A percentile compares a stretch with the other conserved stretches of the same genome.
These are phyloP conservation scores for Salvia sclarea DNA, from an alignment of 305 asterid genomes.

Conservation along the genomic window DNA sequence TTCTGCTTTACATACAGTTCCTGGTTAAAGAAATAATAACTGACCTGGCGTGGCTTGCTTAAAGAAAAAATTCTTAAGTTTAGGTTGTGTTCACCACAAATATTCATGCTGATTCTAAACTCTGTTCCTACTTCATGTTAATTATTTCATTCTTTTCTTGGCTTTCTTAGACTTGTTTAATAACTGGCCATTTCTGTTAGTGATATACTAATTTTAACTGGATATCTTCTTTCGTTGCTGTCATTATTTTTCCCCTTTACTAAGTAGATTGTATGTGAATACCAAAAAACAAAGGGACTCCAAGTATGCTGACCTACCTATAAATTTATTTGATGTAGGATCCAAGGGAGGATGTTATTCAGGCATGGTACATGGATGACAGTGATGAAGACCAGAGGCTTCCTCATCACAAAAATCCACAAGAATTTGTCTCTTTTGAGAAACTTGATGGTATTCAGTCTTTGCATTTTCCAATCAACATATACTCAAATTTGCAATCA, in stretches of 20 bases:
- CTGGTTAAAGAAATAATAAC: not conserved
- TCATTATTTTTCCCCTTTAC: not conserved
- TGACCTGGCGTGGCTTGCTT: not conserved
- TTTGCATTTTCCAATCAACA: not conserved
- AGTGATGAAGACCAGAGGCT: conserved; percentile 79
- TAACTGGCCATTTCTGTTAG: conserved; percentile 13
- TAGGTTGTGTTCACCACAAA: not conserved
- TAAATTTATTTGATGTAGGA: conserved; percentile 45
- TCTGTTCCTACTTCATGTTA: not conserved
- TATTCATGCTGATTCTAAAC: not conserved
- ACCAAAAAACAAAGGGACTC: not conserved
- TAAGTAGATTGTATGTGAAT: not conserved
- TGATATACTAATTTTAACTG: not conserved
- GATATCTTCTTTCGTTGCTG: not conserved
- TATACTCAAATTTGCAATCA: not conserved
- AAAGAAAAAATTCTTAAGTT: not conserved
- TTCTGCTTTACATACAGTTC: not conserved
- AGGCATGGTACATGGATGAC: conserved; percentile 96
- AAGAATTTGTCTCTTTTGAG: conserved; percentile 72
- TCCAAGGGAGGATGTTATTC: conserved; percentile 60
- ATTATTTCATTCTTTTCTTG: not conserved
- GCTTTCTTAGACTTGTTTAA: conserved; percentile 1
- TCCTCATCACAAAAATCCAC: conserved; percentile 83
- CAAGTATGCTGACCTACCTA: not conserved
- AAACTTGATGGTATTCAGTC: conserved; percentile 69